Evolutionary conservation across 2,329 filamentous ascomycete species (phyloP), one percentile per base, ranked within the genome.

Genomic region (Diaporthe vaccinii): DNA sequence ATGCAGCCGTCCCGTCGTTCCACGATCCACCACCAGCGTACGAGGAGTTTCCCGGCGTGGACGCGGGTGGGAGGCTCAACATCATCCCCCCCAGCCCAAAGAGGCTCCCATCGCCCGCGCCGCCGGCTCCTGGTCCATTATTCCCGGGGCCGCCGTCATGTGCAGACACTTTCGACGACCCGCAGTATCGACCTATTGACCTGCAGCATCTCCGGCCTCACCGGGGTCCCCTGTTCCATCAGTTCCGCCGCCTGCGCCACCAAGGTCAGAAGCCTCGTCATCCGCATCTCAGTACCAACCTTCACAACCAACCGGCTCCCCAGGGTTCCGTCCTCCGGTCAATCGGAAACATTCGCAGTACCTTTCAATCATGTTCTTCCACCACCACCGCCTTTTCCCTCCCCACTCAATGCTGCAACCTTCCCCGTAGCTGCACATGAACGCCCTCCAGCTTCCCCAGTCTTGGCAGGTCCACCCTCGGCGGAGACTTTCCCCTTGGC

Each of bases 141-240:
- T 62, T 62, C n/a, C 58, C 58, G 2, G 58, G 58, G 58, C 58
- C 58, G 58, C 58, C 58, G 9, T 62, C 58, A 44, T 41, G 58
- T 44, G 58, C 58, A 44, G 58, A 62, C 58, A 44, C 58, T 44
- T 62, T 62, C 15, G 4, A 62, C 36, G 58, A 62, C 5, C 58
- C 58, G n/a, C n/a, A 62, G 36, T 62, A 62, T 62, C 36, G 36
- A 44, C n/a, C 58, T 62, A 62, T n/a, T 36, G 58, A 28, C 58
- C 58, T 44, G 17, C 53, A 57, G 53, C 15, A 57, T 57, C 53
- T 57, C 53, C 53, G 28, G 53, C 4, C 53, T 7, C 53, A 9
- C 53, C 7, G 53, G 53, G 7, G 53, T 57, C 53, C 10, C 53
- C 6, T 7, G 7, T 34, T 4, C 10, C 53, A 57, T 25, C 58